Evolutionary conservation across 768 basidiomycete species (phyloP), one percentile per base, ranked within the genome.

Genomic region (Xerocomellus amylosporus): DNA sequence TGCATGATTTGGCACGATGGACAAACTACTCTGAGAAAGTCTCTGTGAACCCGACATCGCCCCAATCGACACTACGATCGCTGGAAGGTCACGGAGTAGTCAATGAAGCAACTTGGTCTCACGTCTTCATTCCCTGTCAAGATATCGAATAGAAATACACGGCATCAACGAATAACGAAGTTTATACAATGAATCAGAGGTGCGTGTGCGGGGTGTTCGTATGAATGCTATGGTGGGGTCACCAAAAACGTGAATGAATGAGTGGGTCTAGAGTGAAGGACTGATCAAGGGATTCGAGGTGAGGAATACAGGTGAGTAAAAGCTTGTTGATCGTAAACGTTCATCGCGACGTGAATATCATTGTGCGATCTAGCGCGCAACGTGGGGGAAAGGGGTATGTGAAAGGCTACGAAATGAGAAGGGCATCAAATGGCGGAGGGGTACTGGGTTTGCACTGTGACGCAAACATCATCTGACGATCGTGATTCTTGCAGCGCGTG

Each of bases 281-380:
- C 4, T 19, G 34, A 47, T 56, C 19, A 19, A 40, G 31, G 43
- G 34, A 47, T 56, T n/a, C 19, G 17, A 40, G 26, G 46, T 19
- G 12, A 41, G n/a, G 17, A 17, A 37, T 60, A 38, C 43, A 52
- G 2, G n/a, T 5, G 34, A n/a, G 39, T 30, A 28, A 20, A 49
- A 34, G 20, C 2, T 6, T 17, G n/a, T 14, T 26, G n/a, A 44
- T 53, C 50, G 17, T 62, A 42, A 65, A 58, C 19, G 56, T 64
- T 50, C 56, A 38, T 63, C 3, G 24, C 10, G 45, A 50, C 53
- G 44, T 58, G 10, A 34, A 37, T 46, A 37, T 37, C 42, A 24
- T 43, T 53, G 47, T 65, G 60, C 53, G 56, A 44, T 47, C 54
- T 56, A 13, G 63, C 54, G 40, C 64, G 56, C 46, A 50, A 43